Conservation (phyloP, 257 asterid species). For the Solanum infundibuliforme region DNA sequence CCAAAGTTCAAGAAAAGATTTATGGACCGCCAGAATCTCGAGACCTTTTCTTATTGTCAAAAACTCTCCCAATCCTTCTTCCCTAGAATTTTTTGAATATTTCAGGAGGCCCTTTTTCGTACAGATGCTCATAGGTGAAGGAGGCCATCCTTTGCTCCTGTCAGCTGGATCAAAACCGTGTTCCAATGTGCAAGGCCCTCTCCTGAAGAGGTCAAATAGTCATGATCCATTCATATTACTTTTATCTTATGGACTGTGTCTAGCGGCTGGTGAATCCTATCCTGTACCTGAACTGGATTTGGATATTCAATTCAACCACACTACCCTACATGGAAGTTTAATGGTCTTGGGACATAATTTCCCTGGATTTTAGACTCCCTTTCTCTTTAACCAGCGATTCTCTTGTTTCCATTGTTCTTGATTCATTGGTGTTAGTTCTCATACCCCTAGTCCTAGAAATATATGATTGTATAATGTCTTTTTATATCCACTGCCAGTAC, state of each 20-base stretch:
- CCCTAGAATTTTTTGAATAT: not conserved
- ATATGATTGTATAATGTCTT: not conserved
- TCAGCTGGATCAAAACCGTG: not conserved
- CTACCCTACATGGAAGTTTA: not conserved
- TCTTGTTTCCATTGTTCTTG: not conserved
- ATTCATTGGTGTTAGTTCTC: not conserved
- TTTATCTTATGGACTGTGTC: not conserved
- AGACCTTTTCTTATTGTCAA: not conserved
- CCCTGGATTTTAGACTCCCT: not conserved
- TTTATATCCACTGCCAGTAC: not conserved
- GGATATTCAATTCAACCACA: not conserved
- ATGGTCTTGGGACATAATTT: not conserved
- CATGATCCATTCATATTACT: not conserved
- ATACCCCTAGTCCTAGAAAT: not conserved
- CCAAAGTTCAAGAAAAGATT: not conserved
- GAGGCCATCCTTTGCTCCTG: not conserved
- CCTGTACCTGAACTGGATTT: not conserved
- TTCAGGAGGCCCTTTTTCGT: not conserved
- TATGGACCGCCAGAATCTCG: not conserved
- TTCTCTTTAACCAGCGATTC: not conserved
- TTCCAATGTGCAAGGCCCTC: not conserved
- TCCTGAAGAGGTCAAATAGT: not conserved
- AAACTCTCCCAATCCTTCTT: not conserved
- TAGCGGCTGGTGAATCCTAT: not conserved
- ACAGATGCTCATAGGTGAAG: not conserved